A percentile compares a stretch with the other conserved stretches of the same genome.
Evolutionary conservation across 208 protist species (phyloP).

Genomic region (Crithidia mellificae): DNA sequence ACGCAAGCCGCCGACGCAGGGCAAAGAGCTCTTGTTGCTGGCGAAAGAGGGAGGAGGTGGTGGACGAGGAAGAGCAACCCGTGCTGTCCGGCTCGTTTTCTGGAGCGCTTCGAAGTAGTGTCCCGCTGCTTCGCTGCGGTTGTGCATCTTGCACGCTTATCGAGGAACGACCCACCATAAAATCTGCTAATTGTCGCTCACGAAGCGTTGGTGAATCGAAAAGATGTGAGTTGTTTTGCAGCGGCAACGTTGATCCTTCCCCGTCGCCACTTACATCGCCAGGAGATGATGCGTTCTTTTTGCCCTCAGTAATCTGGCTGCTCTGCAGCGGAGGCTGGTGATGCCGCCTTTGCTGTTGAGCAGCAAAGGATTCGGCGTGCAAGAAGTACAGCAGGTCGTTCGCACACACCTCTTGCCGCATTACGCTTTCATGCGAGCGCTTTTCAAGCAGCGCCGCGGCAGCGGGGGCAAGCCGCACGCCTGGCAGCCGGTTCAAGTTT

Average conservation of each 20-base stretch:
- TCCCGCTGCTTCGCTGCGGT: too few species aligned
- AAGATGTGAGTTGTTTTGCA: not conserved
- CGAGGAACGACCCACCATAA: not conserved
- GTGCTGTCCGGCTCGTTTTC: too few species aligned
- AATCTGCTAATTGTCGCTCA: constrained; percentile 12
- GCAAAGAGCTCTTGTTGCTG: constrained; percentile 28
- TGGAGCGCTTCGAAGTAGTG: too few species aligned
- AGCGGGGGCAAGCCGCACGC: constrained; percentile 10
- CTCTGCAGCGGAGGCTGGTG: not conserved
- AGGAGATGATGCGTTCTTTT: not conserved
- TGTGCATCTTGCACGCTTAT: not conserved
- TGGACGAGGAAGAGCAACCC: not conserved
- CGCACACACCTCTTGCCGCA: constrained; percentile 24
- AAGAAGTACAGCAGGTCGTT: constrained; percentile 33
- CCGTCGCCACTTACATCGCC: not conserved
- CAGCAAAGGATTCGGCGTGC: constrained; percentile 13
- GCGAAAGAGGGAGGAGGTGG: constrained; percentile 15
- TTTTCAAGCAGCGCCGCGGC: constrained; percentile 21
- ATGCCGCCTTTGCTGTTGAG: constrained; percentile 4
- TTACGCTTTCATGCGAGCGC: constrained; percentile 21
- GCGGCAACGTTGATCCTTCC: not conserved
- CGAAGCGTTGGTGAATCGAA: not conserved
- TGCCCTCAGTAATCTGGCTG: not conserved
- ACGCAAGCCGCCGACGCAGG: constrained; percentile 31
- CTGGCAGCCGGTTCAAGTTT: too few species aligned